Percentiles rank a stretch among this genome's conserved stretches.
Conservation (phyloP, 306 rosid genomes). For the Arachis hypogaea region DNA sequence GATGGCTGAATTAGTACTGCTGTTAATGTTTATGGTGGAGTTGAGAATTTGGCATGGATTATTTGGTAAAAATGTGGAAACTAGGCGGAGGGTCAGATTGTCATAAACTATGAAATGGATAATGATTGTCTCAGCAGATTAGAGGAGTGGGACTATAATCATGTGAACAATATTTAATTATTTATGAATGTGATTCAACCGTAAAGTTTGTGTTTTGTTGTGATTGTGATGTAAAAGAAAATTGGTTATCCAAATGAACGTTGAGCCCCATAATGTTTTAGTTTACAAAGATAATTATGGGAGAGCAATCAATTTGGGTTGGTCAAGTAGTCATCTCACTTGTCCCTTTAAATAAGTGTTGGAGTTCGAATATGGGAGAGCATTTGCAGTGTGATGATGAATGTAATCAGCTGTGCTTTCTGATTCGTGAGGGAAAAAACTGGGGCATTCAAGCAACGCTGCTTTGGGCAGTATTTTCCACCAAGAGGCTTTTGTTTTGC, state of each 20-base stretch:
- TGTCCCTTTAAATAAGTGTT: no score
- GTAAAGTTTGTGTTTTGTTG: background rate
- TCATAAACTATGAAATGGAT: background rate
- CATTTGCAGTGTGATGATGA: no score
- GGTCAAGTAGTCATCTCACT: no score
- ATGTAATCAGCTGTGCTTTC: background rate
- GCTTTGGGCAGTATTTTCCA: background rate
- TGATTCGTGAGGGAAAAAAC: background rate
- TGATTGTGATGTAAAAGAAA: background rate
- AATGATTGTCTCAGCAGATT: background rate
- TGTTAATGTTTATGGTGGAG: background rate
- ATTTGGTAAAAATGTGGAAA: background rate
- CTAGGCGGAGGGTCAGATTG: background rate
- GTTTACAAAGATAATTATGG: no score
- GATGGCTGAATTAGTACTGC: background rate
- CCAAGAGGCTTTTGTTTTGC: no score
- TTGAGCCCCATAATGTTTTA: background rate
- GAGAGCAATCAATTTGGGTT: no score
- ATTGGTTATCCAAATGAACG: background rate
- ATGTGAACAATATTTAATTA: background rate
- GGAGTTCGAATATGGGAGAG: background rate
- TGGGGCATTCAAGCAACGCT: background rate
- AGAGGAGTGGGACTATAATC: constrained; percentile 27
- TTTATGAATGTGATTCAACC: background rate
- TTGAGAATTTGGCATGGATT: background rate